phyloP scores from a whole-genome alignment of 495 filamentous ascomycete species.

The Neurospora discreta region DNA sequence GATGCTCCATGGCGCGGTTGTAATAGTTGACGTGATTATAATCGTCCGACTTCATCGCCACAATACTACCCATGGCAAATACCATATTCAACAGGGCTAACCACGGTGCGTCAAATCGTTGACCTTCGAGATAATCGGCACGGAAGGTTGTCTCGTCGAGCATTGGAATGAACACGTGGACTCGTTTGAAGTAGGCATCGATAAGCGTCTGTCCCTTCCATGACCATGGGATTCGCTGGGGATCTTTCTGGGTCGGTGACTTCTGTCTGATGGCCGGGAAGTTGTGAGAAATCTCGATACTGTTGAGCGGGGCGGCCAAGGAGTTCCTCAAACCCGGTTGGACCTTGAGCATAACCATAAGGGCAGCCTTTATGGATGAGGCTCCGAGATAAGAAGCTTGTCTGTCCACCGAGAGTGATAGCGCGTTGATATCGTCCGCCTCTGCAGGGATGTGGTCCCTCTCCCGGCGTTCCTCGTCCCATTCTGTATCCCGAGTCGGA shows the following conservation, averaged over 20 bases:
- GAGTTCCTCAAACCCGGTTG: conserved; percentile 52
- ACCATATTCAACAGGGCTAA: conserved; percentile 70
- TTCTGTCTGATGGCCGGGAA: conserved; percentile 39
- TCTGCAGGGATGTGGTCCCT: conserved; percentile 53
- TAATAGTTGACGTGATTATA: conserved; percentile 64
- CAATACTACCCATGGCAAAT: conserved; percentile 67
- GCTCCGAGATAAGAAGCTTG: conserved; percentile 70
- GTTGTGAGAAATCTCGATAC: conserved; percentile 35
- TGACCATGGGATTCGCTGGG: conserved; percentile 44
- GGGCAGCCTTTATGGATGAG: conserved; percentile 70
- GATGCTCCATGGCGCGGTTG: conserved; percentile 54
- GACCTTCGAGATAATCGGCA: conserved; percentile 55
- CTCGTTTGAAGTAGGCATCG: conserved; percentile 65
- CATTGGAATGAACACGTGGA: conserved; percentile 67
- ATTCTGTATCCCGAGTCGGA: conserved; percentile 41
- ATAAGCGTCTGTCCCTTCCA: conserved; percentile 54
- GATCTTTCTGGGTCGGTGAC: conserved; percentile 33
- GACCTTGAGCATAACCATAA: conserved; percentile 71
- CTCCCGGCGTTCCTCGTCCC: conserved; percentile 45
- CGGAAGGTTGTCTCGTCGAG: conserved; percentile 67
- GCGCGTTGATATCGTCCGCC: conserved; percentile 71
- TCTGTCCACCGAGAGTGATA: conserved; percentile 60
- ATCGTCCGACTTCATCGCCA: conserved; percentile 57
- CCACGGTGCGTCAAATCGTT: conserved; percentile 61
- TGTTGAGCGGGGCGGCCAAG: conserved; percentile 41